Conservation (phyloP, 2,329 filamentous ascomycete species). For the Didymella exigua region DNA sequence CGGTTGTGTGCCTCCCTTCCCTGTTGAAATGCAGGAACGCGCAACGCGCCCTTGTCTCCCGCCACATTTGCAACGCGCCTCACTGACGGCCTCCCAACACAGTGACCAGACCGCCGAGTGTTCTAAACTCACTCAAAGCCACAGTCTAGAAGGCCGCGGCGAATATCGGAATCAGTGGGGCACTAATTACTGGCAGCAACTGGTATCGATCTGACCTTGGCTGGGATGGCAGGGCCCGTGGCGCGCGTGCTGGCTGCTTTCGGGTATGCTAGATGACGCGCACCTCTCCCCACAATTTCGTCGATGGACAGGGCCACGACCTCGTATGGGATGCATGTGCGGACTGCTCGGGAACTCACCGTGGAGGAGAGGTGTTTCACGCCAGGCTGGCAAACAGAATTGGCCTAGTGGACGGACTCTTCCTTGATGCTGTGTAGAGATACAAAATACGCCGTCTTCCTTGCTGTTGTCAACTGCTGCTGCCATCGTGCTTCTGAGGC, state of each 20-base stretch:
- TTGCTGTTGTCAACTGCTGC: not conserved
- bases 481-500: not conserved
- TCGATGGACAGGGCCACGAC: conserved; percentile 3
- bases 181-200: conserved; percentile 5
- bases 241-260: not conserved
- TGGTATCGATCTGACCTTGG: conserved; percentile 13
- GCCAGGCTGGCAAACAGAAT: conserved; percentile 1
- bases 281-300: conserved; percentile 17
- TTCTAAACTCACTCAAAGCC: conserved; percentile 8
- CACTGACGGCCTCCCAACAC: conserved; percentile 1
- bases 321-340: conserved; percentile 11
- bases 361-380: conserved; percentile 8
- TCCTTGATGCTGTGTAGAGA: not conserved
- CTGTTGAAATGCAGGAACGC: conserved; percentile 14
- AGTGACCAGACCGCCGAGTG: conserved; percentile 1
- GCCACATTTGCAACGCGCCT: conserved; percentile 11
- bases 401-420: not conserved
- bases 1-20: not conserved
- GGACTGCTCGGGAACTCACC: conserved; percentile 4
- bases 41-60: conserved; percentile 9
- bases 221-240: not conserved
- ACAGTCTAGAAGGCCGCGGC: conserved; percentile 16
- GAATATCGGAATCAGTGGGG: conserved; percentile 8
- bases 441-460: conserved; percentile 5
- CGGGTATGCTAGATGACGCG: conserved; percentile 12